phyloP scores from a whole-genome alignment of 768 basidiomycete species.

The Candolleomyces eurysporus region DNA sequence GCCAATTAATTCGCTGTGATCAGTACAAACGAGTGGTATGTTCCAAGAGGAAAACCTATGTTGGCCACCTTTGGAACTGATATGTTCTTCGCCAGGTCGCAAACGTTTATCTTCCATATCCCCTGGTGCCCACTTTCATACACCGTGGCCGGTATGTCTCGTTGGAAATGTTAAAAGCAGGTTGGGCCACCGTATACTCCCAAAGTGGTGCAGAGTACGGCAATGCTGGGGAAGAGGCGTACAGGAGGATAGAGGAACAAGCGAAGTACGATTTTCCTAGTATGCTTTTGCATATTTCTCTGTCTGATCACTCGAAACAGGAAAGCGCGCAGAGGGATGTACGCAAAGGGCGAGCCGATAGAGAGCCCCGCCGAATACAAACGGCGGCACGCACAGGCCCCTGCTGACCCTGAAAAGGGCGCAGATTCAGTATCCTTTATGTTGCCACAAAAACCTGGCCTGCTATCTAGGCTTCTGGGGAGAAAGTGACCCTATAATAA shows the following conservation, averaged over 20 bases:
- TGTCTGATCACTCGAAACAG: neutral
- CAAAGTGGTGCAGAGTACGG: conserved; percentile 1
- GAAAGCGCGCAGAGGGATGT: conserved; percentile 67
- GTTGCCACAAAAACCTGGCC: conserved; percentile 11
- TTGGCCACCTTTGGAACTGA: neutral
- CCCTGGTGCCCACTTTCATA: neutral
- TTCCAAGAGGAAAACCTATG: no score
- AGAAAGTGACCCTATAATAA: no score
- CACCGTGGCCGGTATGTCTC: neutral
- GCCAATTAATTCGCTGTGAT: conserved; percentile 73
- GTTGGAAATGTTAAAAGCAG: neutral
- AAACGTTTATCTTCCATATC: neutral
- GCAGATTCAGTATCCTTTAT: neutral
- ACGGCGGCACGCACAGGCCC: conserved; percentile 43
- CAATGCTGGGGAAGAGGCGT: neutral
- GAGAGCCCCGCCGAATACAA: conserved; percentile 86
- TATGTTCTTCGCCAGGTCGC: neutral
- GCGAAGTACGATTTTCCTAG: conserved; percentile 54
- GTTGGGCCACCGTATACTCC: neutral
- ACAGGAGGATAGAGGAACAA: conserved; percentile 45
- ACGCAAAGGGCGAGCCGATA: conserved; percentile 49
- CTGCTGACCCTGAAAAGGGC: neutral
- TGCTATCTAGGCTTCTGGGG: no score
- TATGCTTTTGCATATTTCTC: neutral
- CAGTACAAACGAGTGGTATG: conserved; percentile 83